Percentiles rank a stretch among this genome's conserved stretches.
Evolutionary conservation across 352 stramenopile genomes (phyloP).

Genomic region (Phytophthora cryptogea): DNA sequence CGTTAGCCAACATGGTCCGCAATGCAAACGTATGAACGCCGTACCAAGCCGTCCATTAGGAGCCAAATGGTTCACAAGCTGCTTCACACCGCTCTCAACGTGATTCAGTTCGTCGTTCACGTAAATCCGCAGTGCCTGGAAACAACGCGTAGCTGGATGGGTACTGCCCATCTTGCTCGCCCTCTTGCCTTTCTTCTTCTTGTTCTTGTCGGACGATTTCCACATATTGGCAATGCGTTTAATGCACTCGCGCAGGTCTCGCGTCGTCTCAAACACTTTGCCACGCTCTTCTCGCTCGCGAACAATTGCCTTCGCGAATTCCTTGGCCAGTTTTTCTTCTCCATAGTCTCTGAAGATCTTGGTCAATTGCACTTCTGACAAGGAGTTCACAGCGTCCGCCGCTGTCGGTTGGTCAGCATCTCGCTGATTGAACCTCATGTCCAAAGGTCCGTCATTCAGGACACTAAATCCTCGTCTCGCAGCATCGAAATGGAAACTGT

Average conservation of each 20-base stretch:
- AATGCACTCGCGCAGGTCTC: conserved; percentile 70
- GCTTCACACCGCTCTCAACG: conserved; percentile 57
- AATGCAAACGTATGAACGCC: background rate
- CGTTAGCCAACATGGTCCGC: background rate
- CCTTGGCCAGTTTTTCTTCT: conserved; percentile 78
- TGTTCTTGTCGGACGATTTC: conserved; percentile 28
- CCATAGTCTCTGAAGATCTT: conserved; percentile 73
- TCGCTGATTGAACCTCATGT: conserved; percentile 82
- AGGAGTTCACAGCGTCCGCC: conserved; percentile 66
- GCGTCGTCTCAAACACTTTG: conserved; percentile 63
- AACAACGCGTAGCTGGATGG: conserved; percentile 79
- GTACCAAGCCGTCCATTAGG: conserved; percentile 62
- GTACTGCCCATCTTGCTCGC: conserved; percentile 31
- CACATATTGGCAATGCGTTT: conserved; percentile 79
- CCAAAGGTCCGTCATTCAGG: conserved; percentile 70
- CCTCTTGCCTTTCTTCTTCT: conserved; percentile 31
- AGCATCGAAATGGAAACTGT: conserved; percentile 85
- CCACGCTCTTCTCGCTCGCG: conserved; percentile 57
- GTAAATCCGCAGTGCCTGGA: conserved; percentile 81
- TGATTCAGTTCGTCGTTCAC: conserved; percentile 84
- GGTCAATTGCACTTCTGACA: conserved; percentile 78
- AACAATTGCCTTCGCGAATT: conserved; percentile 83
- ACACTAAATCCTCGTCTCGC: conserved; percentile 73
- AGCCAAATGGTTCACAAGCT: conserved; percentile 58
- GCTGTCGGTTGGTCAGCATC: conserved; percentile 37